phyloP scores from a whole-genome alignment of 2,329 filamentous ascomycete species.

The Pyrenophora seminiperda region DNA sequence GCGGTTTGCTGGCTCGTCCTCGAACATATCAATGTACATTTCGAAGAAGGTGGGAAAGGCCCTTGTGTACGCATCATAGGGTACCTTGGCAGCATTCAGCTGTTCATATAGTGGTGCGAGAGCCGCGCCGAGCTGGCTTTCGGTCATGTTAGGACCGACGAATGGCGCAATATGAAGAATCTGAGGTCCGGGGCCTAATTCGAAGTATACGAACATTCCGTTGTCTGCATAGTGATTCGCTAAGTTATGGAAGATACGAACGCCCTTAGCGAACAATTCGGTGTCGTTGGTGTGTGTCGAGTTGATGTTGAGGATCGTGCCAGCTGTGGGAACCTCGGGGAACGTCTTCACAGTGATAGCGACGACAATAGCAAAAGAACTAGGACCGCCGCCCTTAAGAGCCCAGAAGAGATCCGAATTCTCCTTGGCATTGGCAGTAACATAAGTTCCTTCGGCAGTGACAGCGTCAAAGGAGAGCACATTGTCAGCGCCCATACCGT shows the following conservation, averaged over 20 bases:
- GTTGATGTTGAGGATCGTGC: conserved; percentile 45
- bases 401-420: conserved; percentile 49
- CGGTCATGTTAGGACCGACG: conserved; percentile 41
- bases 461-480: conserved; percentile 48
- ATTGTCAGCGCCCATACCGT: conserved; percentile 49
- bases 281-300: conserved; percentile 43
- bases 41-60: conserved; percentile 46
- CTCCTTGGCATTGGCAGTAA: conserved; percentile 35
- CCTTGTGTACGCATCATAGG: conserved; percentile 35
- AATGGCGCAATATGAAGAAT: conserved; percentile 42
- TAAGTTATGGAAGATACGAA: conserved; percentile 43
- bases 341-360: conserved; percentile 43
- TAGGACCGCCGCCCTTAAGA: conserved; percentile 42
- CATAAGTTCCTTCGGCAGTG: conserved; percentile 46
- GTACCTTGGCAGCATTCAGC: conserved; percentile 38
- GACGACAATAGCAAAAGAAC: conserved; percentile 39
- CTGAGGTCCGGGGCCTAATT: conserved; percentile 31
- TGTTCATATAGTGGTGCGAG: conserved; percentile 37
- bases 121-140: conserved; percentile 31
- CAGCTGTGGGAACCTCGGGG: conserved; percentile 41
- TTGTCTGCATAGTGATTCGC: conserved; percentile 41
- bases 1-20: conserved; percentile 39
- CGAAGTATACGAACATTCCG: conserved; percentile 47
- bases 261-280: conserved; percentile 33
- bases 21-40: conserved; percentile 46